Evolutionary conservation across 495 filamentous ascomycete species (phyloP).

Genomic region (Lasiosphaeria ovina): DNA sequence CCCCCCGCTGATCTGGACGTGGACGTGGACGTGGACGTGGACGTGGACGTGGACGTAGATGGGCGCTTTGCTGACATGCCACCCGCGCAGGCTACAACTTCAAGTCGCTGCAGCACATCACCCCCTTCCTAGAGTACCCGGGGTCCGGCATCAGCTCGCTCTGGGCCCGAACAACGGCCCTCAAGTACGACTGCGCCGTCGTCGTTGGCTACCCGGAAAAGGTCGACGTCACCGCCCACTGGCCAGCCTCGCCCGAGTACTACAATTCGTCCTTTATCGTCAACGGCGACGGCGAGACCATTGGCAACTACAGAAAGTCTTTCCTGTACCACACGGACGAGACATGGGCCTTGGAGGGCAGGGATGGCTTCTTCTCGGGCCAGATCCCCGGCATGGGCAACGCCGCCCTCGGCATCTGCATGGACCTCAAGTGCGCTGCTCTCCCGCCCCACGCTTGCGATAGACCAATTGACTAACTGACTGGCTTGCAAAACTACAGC

Average conservation of each 20-base stretch:
- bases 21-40: no score
- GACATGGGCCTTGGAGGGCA: slow-evolving; percentile 76
- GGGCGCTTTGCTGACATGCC: neutral
- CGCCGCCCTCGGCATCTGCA: slow-evolving; percentile 79
- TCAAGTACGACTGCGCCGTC: slow-evolving; percentile 71
- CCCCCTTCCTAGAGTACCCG: slow-evolving; percentile 74
- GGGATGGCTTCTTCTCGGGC: slow-evolving; percentile 56
- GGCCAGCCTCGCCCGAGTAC: slow-evolving; percentile 51
- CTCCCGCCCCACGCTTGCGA: neutral
- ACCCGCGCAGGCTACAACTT: slow-evolving; percentile 78
- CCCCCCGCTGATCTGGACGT: no score
- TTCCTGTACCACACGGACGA: slow-evolving; percentile 75
- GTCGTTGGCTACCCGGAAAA: slow-evolving; percentile 89
- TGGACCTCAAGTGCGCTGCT: slow-evolving; percentile 61
- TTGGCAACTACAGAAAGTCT: slow-evolving; percentile 83
- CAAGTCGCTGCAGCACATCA: slow-evolving; percentile 71
- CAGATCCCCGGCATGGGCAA: slow-evolving; percentile 51
- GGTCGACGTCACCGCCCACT: slow-evolving; percentile 45
- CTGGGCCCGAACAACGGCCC: slow-evolving; percentile 77
- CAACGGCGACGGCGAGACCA: slow-evolving; percentile 63
- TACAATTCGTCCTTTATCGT: slow-evolving; percentile 87
- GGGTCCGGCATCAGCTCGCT: slow-evolving; percentile 69
- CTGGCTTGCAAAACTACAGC: slow-evolving; percentile 13
- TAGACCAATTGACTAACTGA: no score
- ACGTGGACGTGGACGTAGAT: no score